phyloP scores from a whole-genome alignment of 495 filamentous ascomycete species.

The Neurospora tetrasperma region DNA sequence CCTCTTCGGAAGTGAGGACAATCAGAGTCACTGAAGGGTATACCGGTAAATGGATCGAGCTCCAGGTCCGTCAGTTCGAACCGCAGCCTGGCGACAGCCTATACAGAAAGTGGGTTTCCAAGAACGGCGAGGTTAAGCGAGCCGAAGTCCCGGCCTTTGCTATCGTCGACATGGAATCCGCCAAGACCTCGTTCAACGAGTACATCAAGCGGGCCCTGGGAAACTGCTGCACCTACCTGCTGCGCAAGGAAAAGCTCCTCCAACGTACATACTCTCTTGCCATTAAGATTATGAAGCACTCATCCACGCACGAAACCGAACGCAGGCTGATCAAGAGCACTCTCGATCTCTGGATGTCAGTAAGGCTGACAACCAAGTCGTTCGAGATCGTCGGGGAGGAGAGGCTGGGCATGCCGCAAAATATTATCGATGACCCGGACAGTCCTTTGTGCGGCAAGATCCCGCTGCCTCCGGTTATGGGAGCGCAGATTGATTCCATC shows the following conservation, averaged over 20 bases:
- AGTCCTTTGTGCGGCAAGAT: slow-evolving; percentile 42
- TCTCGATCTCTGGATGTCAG: slow-evolving; percentile 47
- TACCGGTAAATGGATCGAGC: slow-evolving; percentile 28
- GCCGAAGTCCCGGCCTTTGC: slow-evolving; percentile 35
- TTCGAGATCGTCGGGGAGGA: slow-evolving; percentile 46
- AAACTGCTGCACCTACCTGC: slow-evolving; percentile 30
- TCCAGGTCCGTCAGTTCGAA: slow-evolving; percentile 37
- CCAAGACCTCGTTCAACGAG: slow-evolving; percentile 29
- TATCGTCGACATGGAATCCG: slow-evolving; percentile 38
- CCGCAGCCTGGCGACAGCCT: slow-evolving; percentile 38
- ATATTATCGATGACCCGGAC: slow-evolving; percentile 36
- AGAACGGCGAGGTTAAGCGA: slow-evolving; percentile 22
- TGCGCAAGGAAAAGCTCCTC: slow-evolving; percentile 31
- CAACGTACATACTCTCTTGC: slow-evolving; percentile 33
- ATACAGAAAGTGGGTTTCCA: slow-evolving; percentile 35
- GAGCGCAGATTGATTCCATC: slow-evolving; percentile 47
- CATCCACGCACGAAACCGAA: slow-evolving; percentile 20
- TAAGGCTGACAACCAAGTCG: slow-evolving; percentile 46
- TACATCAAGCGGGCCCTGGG: slow-evolving; percentile 32
- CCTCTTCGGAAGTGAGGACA: slow-evolving; percentile 24
- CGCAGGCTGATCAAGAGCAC: slow-evolving; percentile 35
- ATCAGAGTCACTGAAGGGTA: slow-evolving; percentile 40
- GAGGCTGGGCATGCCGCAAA: slow-evolving; percentile 38
- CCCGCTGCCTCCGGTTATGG: slow-evolving; percentile 49
- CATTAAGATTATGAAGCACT: slow-evolving; percentile 22